Base-by-base conservation (phyloP, 352 stramenopile species). In the Phytophthora syringae region DNA sequence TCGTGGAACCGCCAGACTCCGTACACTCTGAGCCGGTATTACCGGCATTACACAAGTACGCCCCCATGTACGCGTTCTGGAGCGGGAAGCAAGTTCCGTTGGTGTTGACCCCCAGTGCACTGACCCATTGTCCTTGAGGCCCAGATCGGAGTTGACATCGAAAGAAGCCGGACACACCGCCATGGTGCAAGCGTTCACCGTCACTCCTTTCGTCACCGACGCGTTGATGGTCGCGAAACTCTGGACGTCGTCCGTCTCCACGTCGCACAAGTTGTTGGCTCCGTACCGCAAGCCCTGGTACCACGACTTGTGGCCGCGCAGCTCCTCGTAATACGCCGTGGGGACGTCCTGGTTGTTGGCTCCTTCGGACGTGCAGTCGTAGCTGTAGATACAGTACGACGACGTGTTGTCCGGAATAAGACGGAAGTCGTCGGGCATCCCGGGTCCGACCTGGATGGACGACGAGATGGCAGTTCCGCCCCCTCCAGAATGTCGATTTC, bases 401-500 rank as follows among this genome's bases (percentile, higher is more conserved):
- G 52, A 58, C 32, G 60, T 61, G n/a, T 52, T 73, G 28, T 76
- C 60, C 7, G 47, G 36, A 4, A 86, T 52, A 18, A 76, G 49
- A 0, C 81, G 80, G 44, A 81, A 82, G n/a, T 91, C 67, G 0
- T 67, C 39, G 0, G 83, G 72, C 74, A 90, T 90, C 0, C 85
- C 89, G 0, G 85, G 86, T 2, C 66, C 77, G n/a, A 98, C 65
- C 62, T 98, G 95, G 9, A 97, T 85, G n/a, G 93, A 97, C 45
- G 89, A 90, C 22, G 90, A 98, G 60, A 97, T 86, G 7, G 83
- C 77, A 0, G 65, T 77, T 25, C 93, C 80, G 1, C 67, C 72
- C 64, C 90, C 86, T 94, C 97, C 96, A 99, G 78, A 27, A 99
- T 78, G 79, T 99, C 94, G 66, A 99, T 98, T 70, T 99, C 96